Evolutionary conservation across 768 basidiomycete species (phyloP), one percentile per base, ranked within the genome.

Genomic region (Cyclocybe cylindracea): DNA sequence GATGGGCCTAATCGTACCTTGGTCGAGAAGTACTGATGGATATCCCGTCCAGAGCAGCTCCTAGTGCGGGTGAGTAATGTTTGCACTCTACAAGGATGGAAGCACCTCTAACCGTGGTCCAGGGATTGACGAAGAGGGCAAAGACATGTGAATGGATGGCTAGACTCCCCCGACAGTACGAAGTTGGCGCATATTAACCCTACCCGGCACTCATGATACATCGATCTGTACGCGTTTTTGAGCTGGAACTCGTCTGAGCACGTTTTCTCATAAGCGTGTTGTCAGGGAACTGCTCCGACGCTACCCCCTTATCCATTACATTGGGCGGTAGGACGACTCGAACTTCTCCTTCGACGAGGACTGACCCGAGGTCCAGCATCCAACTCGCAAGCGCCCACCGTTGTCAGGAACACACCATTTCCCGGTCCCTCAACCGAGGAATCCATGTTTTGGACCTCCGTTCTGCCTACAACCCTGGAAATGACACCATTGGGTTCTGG

Each of bases 171-270:
- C 2, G 78, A 79, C 55, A 68, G 57, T 37, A 79, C 74, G 1
- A 64, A 61, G 49, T 60, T 81, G 1, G 75, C 76, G 7, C 71
- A 74, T 37, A 76, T 80, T 74, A 80, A 78, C n/a, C 56, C 55
- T 82, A n/a, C 79, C 78, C 10, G 79, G 78, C 29, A 78, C 76
- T 2, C 79, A 82, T 53, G 79, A 82, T 61, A 67, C 78, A 1
- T 66, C 75, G 1, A 79, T 78, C 9, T 75, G 78, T 75, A 60
- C 31, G 66, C 51, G 1, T 31, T 36, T 19, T 16, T 29, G 7
- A 13, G 7, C 6, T 35, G 29, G 2, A 10, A 10, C 7, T 18
- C 39, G 46, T 13, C 8, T 31, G n/a, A n/a, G n/a, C n/a, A 10
- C n/a, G 2, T 19, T 33, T 2, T 10, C 42, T 18, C 31, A 5